Base-by-base conservation (phyloP, 257 asterid genomes). In the Echites panduratus region DNA sequence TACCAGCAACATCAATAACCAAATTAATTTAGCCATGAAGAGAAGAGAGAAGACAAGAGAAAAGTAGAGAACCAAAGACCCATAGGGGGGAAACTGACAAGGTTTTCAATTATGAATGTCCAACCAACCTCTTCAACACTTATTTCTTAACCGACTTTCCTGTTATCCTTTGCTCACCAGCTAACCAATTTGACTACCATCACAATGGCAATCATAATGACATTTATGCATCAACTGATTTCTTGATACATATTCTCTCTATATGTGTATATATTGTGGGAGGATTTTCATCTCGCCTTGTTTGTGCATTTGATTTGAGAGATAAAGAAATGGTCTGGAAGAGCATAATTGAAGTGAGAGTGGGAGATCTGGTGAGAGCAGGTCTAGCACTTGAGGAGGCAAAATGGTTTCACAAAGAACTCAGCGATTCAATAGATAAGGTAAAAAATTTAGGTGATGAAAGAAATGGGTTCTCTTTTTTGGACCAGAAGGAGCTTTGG, bases 381-480 rank as follows among this genome's bases (percentile, higher is more conserved):
- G 97, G 97, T 44, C 48, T 89, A 24, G n/a, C 74, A 27, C 5
- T 78, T 32, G 82, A 84, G 48, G 98, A 84, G 69, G 97, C 97
- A 16, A 79, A 63, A 44, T 80, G 82, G 68, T 81, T 93, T 13
- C 77, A 79, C 44, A 56, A 49, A 58, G 61, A 82, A 67, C 84
- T 93, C 26, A 82, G 79, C 79, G 78, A 79, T 61, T 82, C 82
- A 19, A 79, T 73, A 13, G 44, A 35, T 62, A 70, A 71, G 44
- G 71, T 47, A 7, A 66, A 49, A 16, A 29, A 7, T 29, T 2
- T 1, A 27, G 75, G 65, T 27, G 26, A 26, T 14, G 32, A 3
- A 20, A 24, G 14, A 40, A 40, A 38, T 49, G 87, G 78, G 57
- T 26, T 22, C 40, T 77, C 58, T 29, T 70, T 16, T 7, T 76